Conservation (phyloP, 805 yeast species). For the Candida caryicola region DNA sequence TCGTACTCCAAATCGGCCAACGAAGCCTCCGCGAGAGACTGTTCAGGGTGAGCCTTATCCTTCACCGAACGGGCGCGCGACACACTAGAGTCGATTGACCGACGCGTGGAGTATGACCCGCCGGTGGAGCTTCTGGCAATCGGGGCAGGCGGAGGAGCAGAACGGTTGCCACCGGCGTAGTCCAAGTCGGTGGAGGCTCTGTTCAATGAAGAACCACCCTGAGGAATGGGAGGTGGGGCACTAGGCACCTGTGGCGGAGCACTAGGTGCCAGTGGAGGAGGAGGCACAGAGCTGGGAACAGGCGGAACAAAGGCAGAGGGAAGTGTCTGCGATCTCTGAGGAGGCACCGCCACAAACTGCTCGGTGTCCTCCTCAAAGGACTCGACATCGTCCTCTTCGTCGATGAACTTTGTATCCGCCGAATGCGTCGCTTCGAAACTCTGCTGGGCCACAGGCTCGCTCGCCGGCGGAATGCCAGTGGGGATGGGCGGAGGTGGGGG, state of each 20-base stretch:
- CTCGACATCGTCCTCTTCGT: constrained; percentile 12
- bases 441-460: neutral
- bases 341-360: constrained; percentile 24
- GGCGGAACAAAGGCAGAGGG: constrained; percentile 15
- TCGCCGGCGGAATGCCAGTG: constrained; percentile 8
- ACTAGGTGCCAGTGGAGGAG: constrained; percentile 9
- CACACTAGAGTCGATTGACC: constrained; percentile 15
- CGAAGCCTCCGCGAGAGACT: constrained; percentile 28
- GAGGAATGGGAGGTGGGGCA: neutral
- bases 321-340: constrained; percentile 12
- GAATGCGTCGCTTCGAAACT: neutral
- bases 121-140: constrained; percentile 12
- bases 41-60: constrained; percentile 15
- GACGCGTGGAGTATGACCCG: constrained; percentile 8
- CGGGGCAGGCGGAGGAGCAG: constrained; percentile 2
- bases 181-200: constrained; percentile 15
- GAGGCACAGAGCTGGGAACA: constrained; percentile 10
- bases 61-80: constrained; percentile 15
- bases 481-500: constrained; percentile 10
- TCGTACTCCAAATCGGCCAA: constrained; percentile 28
- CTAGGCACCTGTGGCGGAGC: constrained; percentile 1
- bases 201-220: neutral
- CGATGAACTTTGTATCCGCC: constrained; percentile 5
- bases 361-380: constrained; percentile 15
- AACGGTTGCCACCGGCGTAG: constrained; percentile 1